These are phyloP conservation scores for Aspergillus haitiensis DNA, from an alignment of 495 filamentous ascomycete genomes.

Conservation along the genomic window DNA sequence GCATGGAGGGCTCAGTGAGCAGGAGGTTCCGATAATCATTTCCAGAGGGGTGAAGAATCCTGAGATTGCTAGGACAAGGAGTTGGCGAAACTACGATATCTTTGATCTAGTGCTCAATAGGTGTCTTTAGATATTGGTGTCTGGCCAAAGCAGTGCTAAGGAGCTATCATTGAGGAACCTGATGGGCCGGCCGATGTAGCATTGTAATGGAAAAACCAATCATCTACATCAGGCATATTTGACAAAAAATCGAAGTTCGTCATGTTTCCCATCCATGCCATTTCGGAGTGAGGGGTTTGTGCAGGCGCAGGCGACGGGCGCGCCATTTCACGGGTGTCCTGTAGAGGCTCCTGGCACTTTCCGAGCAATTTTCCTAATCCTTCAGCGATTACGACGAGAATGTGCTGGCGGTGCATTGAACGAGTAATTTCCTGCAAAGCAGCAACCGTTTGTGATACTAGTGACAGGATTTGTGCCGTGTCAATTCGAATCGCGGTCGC, in stretches of 20 bases:
- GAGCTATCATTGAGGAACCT: neutral
- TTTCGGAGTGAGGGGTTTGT: conserved; percentile 22
- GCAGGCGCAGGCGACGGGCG: conserved; percentile 19
- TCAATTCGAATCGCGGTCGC: conserved; percentile 30
- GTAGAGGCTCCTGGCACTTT: conserved; percentile 24
- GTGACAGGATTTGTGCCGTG: conserved; percentile 29
- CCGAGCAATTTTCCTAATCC: conserved; percentile 27
- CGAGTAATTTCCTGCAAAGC: conserved; percentile 28
- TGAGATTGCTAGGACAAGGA: neutral
- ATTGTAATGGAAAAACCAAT: conserved; percentile 2
- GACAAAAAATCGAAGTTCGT: conserved; percentile 32
- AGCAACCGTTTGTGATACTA: conserved; percentile 31
- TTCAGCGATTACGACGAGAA: conserved; percentile 31
- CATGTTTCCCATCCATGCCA: conserved; percentile 36
- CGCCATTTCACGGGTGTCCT: conserved; percentile 9
- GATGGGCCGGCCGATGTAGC: neutral
- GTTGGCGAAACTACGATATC: conserved; percentile 2
- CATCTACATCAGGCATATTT: conserved; percentile 25
- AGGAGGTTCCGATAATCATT: neutral
- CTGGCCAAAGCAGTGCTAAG: neutral
- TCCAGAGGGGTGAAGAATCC: neutral
- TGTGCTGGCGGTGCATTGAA: conserved; percentile 31
- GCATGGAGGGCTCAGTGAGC: conserved; percentile 2
- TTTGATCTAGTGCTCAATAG: neutral
- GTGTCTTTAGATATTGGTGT: neutral